Evolutionary conservation across 2,329 filamentous ascomycete genomes (phyloP), one percentile per base, ranked within the genome.

Genomic region (Huntiella abstrusa): DNA sequence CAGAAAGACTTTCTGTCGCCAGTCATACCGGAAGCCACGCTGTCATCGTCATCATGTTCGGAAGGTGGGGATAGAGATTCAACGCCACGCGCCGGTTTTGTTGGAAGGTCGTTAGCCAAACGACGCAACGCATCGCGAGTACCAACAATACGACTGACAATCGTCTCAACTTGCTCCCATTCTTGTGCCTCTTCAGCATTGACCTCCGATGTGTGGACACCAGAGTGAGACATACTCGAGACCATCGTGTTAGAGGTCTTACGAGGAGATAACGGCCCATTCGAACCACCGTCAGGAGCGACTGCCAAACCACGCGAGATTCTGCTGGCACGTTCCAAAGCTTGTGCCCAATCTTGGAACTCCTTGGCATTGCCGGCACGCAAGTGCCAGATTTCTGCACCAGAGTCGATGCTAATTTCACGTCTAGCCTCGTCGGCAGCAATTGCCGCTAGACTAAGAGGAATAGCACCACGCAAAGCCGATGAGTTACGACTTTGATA

Each of bases 341-440:
- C 88, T 41, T 73, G 71, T 41, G 80, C 85, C 91, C 91, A 98
- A 13, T 82, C 80, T 41, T 75, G 71, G 58, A 95, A 98, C 51
- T 96, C 88, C 52, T 80, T 81, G 43, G 76, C 73, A 54, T 83
- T 93, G 43, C 73, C 75, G 3, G 91, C 85, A 55, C 79, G 80
- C 28, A 98, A 67, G 63, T 96, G 91, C 91, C 91, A 98, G 19
- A 98, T 77, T 61, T 98, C 91, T 2, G 91, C 87, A 1, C 91
- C 91, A 0, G 91, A 96, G 59, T 98, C 91, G 48, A 98, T 91
- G 37, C 82, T 93, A 45, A 98, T 94, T 60, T 96, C 88, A 52
- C 86, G 75, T 34, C 83, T 77, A 56, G 83, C 77, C 59, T 91
- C 84, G 57, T 94, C 87, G 5, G 85, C 85, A 3, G 87, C 83